Evolutionary conservation across 805 yeast species (phyloP).

Genomic region (Nakazawaea anatomiae): DNA sequence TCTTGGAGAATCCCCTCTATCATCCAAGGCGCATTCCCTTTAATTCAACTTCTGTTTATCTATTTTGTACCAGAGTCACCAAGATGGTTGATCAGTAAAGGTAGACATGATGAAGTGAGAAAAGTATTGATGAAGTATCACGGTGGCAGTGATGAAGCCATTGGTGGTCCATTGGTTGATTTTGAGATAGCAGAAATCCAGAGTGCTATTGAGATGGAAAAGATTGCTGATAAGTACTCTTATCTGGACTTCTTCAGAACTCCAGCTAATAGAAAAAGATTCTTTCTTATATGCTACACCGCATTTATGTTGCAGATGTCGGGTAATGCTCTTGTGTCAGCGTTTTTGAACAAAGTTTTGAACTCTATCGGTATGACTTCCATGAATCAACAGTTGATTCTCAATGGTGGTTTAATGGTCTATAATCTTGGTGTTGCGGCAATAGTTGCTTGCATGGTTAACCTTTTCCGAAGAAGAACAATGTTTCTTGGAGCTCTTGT

Average conservation of each 20-base stretch:
- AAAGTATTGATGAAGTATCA: constrained; percentile 28
- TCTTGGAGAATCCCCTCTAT: constrained; percentile 53
- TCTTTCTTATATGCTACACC: constrained; percentile 23
- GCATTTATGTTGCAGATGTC: constrained; percentile 32
- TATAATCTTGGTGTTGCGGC: constrained; percentile 35
- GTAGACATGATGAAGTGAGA: constrained; percentile 46
- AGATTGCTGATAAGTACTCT: constrained; percentile 19
- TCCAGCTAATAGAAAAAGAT: constrained; percentile 32
- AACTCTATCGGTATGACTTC: constrained; percentile 47
- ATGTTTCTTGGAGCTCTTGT: constrained; percentile 28
- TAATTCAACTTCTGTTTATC: constrained; percentile 29
- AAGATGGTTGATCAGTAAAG: constrained; percentile 59
- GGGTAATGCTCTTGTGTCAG: constrained; percentile 43
- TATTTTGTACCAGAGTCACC: constrained; percentile 59
- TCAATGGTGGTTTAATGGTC: constrained; percentile 46
- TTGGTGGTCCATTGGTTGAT: constrained; percentile 23
- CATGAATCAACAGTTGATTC: constrained; percentile 34
- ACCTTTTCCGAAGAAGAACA: constrained; percentile 29
- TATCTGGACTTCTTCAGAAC: constrained; percentile 32
- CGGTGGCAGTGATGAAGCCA: constrained; percentile 24
- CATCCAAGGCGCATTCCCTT: constrained; percentile 43
- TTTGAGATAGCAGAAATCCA: constrained; percentile 31
- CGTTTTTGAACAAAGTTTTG: constrained; percentile 41
- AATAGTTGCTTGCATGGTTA: constrained; percentile 22
- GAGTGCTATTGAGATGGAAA: constrained; percentile 32